Percentiles rank a stretch among this genome's conserved stretches.
Conservation (phyloP, 2,329 filamentous ascomycete species). For the Epicoccum sorghinum region DNA sequence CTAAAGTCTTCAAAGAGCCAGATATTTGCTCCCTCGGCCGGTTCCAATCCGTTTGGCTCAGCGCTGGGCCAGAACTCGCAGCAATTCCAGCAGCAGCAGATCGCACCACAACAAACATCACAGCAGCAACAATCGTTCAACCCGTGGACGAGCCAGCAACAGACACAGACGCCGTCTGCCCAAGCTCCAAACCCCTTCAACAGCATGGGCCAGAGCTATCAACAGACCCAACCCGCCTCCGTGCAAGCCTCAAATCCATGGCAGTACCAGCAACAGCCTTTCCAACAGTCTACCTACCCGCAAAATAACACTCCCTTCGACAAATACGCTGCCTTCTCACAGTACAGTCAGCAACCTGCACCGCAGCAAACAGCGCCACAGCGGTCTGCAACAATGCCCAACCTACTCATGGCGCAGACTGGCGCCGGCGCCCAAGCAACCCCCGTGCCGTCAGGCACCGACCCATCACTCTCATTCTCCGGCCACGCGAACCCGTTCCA, state of each 20-base stretch:
- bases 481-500: conserved; percentile 53
- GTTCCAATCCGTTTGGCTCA: conserved; percentile 49
- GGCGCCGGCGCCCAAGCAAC: conserved; percentile 24
- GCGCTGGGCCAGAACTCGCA: conserved; percentile 55
- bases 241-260: conserved; percentile 30
- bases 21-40: conserved; percentile 46
- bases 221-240: conserved; percentile 19
- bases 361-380: conserved; percentile 18
- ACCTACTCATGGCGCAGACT: conserved; percentile 16
- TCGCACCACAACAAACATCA: neutral
- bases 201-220: conserved; percentile 25
- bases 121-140: conserved; percentile 29
- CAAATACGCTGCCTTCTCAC: conserved; percentile 15
- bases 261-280: conserved; percentile 29
- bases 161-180: conserved; percentile 19
- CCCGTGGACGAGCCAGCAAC: conserved; percentile 31
- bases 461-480: conserved; percentile 19
- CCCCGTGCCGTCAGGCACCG: conserved; percentile 37
- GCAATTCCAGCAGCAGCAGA: conserved; percentile 36
- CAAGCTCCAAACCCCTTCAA: conserved; percentile 34
- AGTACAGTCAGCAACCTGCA: conserved; percentile 5
- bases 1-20: conserved; percentile 52
- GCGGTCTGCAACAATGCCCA: conserved; percentile 21
- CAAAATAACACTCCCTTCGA: conserved; percentile 15
- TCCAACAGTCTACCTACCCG: conserved; percentile 25